Percentiles rank a stretch among this genome's conserved stretches.
Conservation (phyloP, 1,284 basidiomycete genomes). For the Chondrostereum purpureum region DNA sequence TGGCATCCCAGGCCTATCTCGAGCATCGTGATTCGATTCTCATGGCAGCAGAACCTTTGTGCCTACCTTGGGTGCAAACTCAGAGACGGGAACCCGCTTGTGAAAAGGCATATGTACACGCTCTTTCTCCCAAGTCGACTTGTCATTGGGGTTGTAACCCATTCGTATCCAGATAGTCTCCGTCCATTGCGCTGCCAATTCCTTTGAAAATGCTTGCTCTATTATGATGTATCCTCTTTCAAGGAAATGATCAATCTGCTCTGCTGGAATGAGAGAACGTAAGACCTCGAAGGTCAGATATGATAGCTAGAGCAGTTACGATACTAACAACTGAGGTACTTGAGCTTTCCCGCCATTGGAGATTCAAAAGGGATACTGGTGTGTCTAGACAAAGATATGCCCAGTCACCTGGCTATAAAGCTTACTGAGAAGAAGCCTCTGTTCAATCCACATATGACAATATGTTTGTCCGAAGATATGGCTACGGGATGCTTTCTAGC, state of each 20-base stretch:
- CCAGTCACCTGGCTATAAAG: conserved; percentile 2
- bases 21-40: background rate
- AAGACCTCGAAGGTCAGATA: background rate
- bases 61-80: conserved; percentile 47
- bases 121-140: conserved; percentile 46
- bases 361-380: background rate
- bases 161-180: conserved; percentile 46
- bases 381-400: background rate
- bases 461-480: background rate
- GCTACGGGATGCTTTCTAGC: conserved; percentile 22
- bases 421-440: too few relatives aligned
- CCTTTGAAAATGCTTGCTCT: conserved; percentile 44
- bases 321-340: conserved; percentile 9
- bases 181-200: conserved; percentile 43
- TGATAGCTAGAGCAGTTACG: background rate
- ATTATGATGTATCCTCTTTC: conserved; percentile 50
- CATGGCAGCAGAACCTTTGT: background rate
- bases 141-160: conserved; percentile 45
- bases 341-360: conserved; percentile 4
- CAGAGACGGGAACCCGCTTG: conserved; percentile 35
- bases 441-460: background rate
- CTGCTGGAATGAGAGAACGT: conserved; percentile 19
- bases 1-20: conserved; percentile 47
- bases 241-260: conserved; percentile 48
- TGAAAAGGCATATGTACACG: conserved; percentile 53